A percentile compares a stretch with the other conserved stretches of the same genome.
Evolutionary conservation across 192 early-diverging fungal genomes (phyloP).

Genomic region (Powellomyces hirtus): DNA sequence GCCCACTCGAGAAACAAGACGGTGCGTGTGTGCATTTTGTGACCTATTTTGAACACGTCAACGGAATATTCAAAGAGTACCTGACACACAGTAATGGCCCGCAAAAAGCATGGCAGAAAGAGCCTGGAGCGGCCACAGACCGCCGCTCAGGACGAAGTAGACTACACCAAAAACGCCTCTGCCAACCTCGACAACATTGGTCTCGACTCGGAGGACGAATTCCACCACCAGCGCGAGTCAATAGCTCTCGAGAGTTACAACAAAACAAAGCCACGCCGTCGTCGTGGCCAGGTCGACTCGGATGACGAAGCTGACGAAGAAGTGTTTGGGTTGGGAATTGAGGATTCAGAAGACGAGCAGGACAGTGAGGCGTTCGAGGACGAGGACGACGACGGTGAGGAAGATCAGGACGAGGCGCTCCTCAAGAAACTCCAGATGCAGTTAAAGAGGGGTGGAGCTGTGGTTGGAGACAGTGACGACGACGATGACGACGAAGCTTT

Average conservation of each 20-base stretch:
- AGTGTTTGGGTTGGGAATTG: slow-evolving; percentile 68
- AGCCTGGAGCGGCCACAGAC: neutral
- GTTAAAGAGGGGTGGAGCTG: neutral
- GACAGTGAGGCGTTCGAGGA: slow-evolving; percentile 26
- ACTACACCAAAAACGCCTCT: slow-evolving; percentile 21
- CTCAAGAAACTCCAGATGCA: slow-evolving; percentile 31
- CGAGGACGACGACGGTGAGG: slow-evolving; percentile 29
- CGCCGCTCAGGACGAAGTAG: neutral
- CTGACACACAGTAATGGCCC: slow-evolving; percentile 11
- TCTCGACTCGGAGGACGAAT: slow-evolving; percentile 39
- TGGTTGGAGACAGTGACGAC: slow-evolving; percentile 8
- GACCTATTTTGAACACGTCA: too few species aligned
- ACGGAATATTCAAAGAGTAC: too few species aligned
- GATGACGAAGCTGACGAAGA: slow-evolving; percentile 75
- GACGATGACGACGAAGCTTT: slow-evolving; percentile 23
- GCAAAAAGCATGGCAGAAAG: slow-evolving; percentile 21
- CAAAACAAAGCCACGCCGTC: neutral
- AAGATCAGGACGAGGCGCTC: slow-evolving; percentile 34
- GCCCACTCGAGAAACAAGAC: too few species aligned
- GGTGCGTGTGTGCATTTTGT: too few species aligned
- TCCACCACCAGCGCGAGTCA: slow-evolving; percentile 39
- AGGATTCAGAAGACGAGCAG: slow-evolving; percentile 33
- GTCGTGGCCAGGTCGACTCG: slow-evolving; percentile 28
- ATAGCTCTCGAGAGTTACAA: slow-evolving; percentile 15
- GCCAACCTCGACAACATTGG: slow-evolving; percentile 27